These are phyloP conservation scores for Orobanche coerulescens DNA, from an alignment of 257 asterid species.

Conservation along the genomic window DNA sequence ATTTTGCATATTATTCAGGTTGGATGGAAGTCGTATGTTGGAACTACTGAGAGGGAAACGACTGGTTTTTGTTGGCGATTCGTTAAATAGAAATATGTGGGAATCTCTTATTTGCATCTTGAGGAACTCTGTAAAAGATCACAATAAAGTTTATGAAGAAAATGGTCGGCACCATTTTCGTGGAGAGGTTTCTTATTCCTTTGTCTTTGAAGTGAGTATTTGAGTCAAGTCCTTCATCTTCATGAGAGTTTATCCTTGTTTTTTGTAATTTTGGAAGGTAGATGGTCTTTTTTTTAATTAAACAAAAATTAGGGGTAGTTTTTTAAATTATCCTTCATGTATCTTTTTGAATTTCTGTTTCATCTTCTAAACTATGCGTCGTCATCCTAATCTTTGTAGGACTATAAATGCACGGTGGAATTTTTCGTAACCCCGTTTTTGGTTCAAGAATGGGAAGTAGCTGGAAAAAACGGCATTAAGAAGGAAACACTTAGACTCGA, in stretches of 20 bases:
- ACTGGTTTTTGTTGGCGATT: slow-evolving; percentile 65
- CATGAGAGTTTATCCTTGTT: neutral
- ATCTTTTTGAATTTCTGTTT: neutral
- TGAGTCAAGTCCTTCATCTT: neutral
- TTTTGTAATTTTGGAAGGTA: no score
- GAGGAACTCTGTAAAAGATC: slow-evolving; percentile 47
- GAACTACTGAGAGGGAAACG: slow-evolving; percentile 60
- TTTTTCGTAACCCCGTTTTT: slow-evolving; percentile 60
- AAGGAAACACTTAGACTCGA: slow-evolving; percentile 76
- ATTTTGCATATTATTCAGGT: slow-evolving; percentile 34
- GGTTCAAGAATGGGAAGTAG: slow-evolving; percentile 64
- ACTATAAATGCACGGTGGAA: slow-evolving; percentile 60
- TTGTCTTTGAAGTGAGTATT: slow-evolving; percentile 50
- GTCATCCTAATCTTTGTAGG: slow-evolving; percentile 27
- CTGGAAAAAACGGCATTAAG: slow-evolving; percentile 36
- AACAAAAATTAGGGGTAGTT: neutral
- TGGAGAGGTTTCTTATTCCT: slow-evolving; percentile 49
- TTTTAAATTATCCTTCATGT: neutral
- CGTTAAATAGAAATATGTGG: slow-evolving; percentile 78
- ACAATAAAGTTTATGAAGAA: slow-evolving; percentile 53
- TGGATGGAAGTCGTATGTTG: slow-evolving; percentile 56
- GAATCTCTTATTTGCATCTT: slow-evolving; percentile 72
- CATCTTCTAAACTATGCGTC: neutral
- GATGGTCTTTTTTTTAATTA: no score
- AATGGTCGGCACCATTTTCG: slow-evolving; percentile 52